Evolutionary conservation across 805 yeast species (phyloP), one percentile per base, ranked within the genome.

Genomic region (Lipomyces orientalis): DNA sequence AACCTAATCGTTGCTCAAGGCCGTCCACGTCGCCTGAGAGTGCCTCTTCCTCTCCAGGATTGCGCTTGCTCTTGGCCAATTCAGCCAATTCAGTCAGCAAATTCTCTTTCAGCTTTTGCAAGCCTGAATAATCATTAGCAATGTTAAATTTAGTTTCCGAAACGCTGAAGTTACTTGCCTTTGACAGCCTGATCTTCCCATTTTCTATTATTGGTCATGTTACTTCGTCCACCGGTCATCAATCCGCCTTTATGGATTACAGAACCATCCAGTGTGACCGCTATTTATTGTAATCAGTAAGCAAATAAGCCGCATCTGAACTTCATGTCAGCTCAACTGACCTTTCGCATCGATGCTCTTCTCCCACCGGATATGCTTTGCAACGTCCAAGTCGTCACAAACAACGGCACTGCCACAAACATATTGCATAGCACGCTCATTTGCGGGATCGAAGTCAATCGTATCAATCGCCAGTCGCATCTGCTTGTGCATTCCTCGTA

Each of bases 141-240:
- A 5, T 8, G 5, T 10, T 16, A 12, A 33, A 14, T 19, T n/a
- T 6, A 8, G n/a, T 33, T 4, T 22, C 52, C 12, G 22, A 10
- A n/a, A 33, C 9, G 34, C 29, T 1, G 10, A 37, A 8, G 22
- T 6, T n/a, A 25, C 51, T 35, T 35, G 60, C 69, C 70, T 51
- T 71, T 68, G 25, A 68, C 69, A 4, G 66, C 65, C 43, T 64
- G 69, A 74, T 89, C 91, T 76, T 88, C 92, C 97, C 97, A 91
- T 70, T 85, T 83, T 65, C 80, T 70, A 12, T 83, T 81, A n/a
- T 82, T 78, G 35, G 77, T 75, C 25, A 81, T 81, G n/a, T 82
- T 81, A 5, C 86, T 82, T 35, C 82, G 80, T 71, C 98, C 98
- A 76, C 98, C 98, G 8, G 98, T 90, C 97, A 95, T 91, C 49